Percentiles rank a stretch among this genome's conserved stretches.
Conservation (phyloP, 306 rosid genomes). For the Pachyrhizus erosus region DNA sequence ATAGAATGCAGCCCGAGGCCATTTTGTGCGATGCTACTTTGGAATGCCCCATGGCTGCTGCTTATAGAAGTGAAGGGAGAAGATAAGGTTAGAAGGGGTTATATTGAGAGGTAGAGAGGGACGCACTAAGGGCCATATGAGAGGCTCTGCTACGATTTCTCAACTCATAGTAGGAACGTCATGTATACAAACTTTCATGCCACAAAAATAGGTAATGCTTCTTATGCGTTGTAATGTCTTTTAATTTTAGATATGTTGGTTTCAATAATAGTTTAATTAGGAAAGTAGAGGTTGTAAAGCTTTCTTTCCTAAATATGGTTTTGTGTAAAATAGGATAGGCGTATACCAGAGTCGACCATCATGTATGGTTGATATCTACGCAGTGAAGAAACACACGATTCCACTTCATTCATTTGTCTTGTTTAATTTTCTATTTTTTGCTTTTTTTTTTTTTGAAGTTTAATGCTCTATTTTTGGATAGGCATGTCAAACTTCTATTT, state of each 20-base stretch:
- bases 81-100: background rate
- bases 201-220: conserved; percentile 37
- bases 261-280: conserved; percentile 30
- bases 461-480: conserved; percentile 11
- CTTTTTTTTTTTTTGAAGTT: background rate
- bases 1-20: conserved; percentile 42
- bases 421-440: conserved; percentile 16
- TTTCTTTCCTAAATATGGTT: conserved; percentile 35
- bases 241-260: conserved; percentile 38
- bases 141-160: conserved; percentile 49
- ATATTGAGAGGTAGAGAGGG: conserved; percentile 31
- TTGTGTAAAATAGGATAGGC: background rate
- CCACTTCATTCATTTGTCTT: background rate
- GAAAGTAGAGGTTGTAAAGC: background rate
- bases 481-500: background rate
- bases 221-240: background rate
- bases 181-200: conserved; percentile 10
- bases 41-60: conserved; percentile 48
- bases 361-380: conserved; percentile 11
- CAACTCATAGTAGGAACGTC: background rate
- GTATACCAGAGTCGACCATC: background rate
- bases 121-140: conserved; percentile 11
- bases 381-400: background rate
- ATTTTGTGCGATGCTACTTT: conserved; percentile 38
- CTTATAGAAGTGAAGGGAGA: background rate